Evolutionary conservation across 176 grass and related monocot species (phyloP).

Genomic region (Cocos nucifera): DNA sequence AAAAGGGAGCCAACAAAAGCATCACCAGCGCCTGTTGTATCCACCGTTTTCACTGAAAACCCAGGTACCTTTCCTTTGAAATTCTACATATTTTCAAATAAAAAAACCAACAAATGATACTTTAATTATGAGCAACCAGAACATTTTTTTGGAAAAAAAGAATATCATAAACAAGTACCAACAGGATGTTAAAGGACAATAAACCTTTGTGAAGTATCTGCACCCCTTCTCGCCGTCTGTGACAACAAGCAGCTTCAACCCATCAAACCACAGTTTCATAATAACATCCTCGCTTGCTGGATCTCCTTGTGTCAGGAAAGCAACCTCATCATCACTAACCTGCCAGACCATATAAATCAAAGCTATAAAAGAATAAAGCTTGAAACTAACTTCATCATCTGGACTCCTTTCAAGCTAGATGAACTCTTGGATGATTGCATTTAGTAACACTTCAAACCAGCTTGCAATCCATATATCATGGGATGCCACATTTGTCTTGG

Average conservation of each 20-base stretch:
- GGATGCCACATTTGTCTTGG: too few relatives aligned
- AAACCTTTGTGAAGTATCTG: slow-evolving; percentile 85
- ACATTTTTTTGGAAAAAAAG: too few relatives aligned
- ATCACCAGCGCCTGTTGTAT: slow-evolving; percentile 86
- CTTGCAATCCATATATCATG: too few relatives aligned
- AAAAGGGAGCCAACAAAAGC: slow-evolving; percentile 80
- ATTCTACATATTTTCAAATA: slow-evolving; percentile 20
- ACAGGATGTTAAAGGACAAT: not conserved
- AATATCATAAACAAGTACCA: not conserved
- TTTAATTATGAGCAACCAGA: too few relatives aligned
- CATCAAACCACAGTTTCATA: slow-evolving; percentile 71
- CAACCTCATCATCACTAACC: slow-evolving; percentile 82
- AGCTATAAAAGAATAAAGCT: too few relatives aligned
- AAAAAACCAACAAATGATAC: not conserved
- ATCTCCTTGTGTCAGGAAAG: slow-evolving; percentile 67
- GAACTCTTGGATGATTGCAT: too few relatives aligned
- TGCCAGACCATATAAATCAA: slow-evolving; percentile 1
- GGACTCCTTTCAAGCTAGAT: too few relatives aligned
- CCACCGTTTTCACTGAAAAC: slow-evolving; percentile 53
- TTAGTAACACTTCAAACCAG: too few relatives aligned
- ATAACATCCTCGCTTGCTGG: slow-evolving; percentile 53
- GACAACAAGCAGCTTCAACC: slow-evolving; percentile 77
- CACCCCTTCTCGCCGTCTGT: slow-evolving; percentile 87
- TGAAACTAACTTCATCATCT: too few relatives aligned
- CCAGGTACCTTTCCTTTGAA: slow-evolving; percentile 68